Conservation (phyloP, 768 basidiomycete genomes). For the Pulveroboletus sp. region DNA sequence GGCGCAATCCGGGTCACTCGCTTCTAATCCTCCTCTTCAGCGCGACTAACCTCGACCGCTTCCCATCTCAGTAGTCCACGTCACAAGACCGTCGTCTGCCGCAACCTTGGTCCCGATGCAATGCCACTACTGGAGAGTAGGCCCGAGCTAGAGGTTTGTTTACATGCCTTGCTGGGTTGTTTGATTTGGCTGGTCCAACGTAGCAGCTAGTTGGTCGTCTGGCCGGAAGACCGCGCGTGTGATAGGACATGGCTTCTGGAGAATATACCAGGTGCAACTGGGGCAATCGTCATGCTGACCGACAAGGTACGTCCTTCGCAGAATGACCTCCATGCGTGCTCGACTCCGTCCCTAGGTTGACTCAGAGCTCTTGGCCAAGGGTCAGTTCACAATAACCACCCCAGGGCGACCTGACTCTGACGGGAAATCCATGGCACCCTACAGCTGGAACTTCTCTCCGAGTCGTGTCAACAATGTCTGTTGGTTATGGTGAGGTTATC, state of each 20-base stretch:
- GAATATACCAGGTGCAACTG: slow-evolving; percentile 62
- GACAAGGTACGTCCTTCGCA: slow-evolving; percentile 54
- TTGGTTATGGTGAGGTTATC: slow-evolving; percentile 64
- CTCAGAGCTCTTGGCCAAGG: slow-evolving; percentile 48
- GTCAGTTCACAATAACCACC: slow-evolving; percentile 20
- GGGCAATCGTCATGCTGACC: slow-evolving; percentile 57
- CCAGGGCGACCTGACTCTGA: not conserved
- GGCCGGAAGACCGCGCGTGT: slow-evolving; percentile 52
- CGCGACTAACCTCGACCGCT: slow-evolving; percentile 25
- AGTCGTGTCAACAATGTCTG: slow-evolving; percentile 91
- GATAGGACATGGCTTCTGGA: slow-evolving; percentile 69
- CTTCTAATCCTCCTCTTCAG: slow-evolving; percentile 4
- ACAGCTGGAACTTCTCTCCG: slow-evolving; percentile 69
- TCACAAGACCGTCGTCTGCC: slow-evolving; percentile 51
- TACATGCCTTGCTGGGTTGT: not conserved
- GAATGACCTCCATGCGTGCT: not conserved
- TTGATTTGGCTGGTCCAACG: not conserved
- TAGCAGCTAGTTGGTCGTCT: slow-evolving; percentile 39
- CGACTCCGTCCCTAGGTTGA: slow-evolving; percentile 48
- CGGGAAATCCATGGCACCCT: not conserved
- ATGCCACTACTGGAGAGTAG: slow-evolving; percentile 52
- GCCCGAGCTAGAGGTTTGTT: slow-evolving; percentile 50
- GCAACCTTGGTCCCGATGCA: slow-evolving; percentile 57
- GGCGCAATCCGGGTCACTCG: slow-evolving; percentile 26
- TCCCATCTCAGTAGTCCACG: slow-evolving; percentile 23